These are phyloP conservation scores for Artemisia tridentata DNA, from an alignment of 129 eudicot genomes.

Conservation along the genomic window DNA sequence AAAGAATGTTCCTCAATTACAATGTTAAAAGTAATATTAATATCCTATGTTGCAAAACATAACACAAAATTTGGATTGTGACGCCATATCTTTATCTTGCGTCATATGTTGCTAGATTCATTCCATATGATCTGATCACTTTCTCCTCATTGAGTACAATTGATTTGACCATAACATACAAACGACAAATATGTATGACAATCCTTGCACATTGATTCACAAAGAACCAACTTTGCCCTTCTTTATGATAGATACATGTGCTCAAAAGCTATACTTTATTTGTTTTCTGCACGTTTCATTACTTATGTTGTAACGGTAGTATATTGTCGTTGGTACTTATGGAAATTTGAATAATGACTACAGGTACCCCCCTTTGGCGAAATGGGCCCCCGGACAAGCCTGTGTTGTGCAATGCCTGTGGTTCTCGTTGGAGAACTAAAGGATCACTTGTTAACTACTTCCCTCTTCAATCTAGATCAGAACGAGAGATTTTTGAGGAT, in stretches of 20 bases:
- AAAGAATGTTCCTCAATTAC: not conserved
- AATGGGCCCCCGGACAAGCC: constrained; percentile 95
- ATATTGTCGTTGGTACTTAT: not conserved
- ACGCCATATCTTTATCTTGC: not conserved
- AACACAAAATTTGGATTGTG: not conserved
- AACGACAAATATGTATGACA: not conserved
- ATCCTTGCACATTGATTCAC: too few species aligned
- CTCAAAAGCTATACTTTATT: too few species aligned
- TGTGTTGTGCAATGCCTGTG: constrained; percentile 80
- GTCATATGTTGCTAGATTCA: not conserved
- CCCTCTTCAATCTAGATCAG: constrained; percentile 73
- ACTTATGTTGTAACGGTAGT: not conserved
- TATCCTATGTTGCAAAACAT: not conserved
- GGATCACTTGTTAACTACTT: constrained; percentile 74
- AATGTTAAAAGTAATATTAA: not conserved
- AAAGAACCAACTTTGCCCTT: too few species aligned
- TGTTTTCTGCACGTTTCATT: not conserved
- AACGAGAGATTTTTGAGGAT: constrained; percentile 43
- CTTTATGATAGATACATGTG: too few species aligned
- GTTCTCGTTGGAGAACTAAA: constrained; percentile 89
- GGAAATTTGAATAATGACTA: not conserved
- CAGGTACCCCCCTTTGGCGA: constrained; percentile 93
- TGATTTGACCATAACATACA: not conserved
- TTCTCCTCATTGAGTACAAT: not conserved
- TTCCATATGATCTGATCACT: not conserved